Evolutionary conservation across 108 stramenopile species (phyloP), one percentile per base, ranked within the genome.

Genomic region (Nitzschia putrida): DNA sequence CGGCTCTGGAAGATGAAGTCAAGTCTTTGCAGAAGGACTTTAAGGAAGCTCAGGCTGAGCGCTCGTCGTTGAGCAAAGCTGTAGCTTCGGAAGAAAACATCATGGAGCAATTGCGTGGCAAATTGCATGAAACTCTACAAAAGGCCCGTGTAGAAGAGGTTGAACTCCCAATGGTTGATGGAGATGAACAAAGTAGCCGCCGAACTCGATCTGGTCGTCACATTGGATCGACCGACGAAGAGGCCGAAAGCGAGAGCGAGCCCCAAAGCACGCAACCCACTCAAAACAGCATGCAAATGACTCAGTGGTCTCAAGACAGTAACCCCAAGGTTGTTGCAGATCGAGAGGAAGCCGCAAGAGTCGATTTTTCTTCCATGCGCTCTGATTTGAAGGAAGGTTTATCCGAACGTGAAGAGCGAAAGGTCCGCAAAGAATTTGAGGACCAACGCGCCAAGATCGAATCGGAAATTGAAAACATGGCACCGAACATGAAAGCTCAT

Each of bases 401-500:
- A 0, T 75, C 72, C 16, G 91, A 85, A 29, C 69, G 85, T 20
- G 92, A 93, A 64, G 88, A 89, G 49, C 80, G 85, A 29, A 85
- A 85, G 55, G 77, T 92, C 53, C 79, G 69, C 52, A 89, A 87
- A 66, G 86, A 88, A 52, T 92, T 94, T 67, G 90, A 95, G 43
- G 82, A 85, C 39, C 72, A 82, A 44, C 83, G 93, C 16, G 61
- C 61, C 21, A 90, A 87, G 66, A 53, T 95, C 12, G 80, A 77
- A 52, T 77, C 79, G 12, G 87, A 96, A 42, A 88, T 98, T 71
- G 95, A 97, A 54, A 81, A 81, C 23, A 95, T 97, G 76, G 85
- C 83, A 25, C 98, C 98, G 26, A 98, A 99, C 80, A 96, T 98
- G 97, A 96, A 96, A 85, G 97, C 97, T 49, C 60, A 69, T 23